Percentiles rank a stretch among this genome's conserved stretches.
Conservation (phyloP, 805 yeast genomes). For the Cyberlindnera maritima region DNA sequence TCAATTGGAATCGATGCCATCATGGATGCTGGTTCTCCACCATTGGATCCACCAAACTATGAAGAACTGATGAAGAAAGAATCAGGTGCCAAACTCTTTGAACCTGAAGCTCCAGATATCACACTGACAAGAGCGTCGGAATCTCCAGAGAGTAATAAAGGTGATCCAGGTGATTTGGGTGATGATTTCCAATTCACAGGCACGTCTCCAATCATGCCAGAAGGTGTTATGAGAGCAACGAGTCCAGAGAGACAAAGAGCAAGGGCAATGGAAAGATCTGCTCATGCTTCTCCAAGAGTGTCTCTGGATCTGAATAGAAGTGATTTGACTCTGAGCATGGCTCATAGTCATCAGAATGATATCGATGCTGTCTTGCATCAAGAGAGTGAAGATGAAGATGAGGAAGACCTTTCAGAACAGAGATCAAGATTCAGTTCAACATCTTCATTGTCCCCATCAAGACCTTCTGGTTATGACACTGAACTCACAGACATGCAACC, state of each 20-base stretch:
- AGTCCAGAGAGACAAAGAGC: conserved; percentile 26
- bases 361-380: conserved; percentile 9
- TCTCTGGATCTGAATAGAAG: conserved; percentile 16
- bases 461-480: conserved; percentile 6
- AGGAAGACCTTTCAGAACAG: conserved; percentile 1
- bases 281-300: conserved; percentile 17
- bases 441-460: conserved; percentile 8
- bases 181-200: conserved; percentile 33
- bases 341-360: not conserved
- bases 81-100: conserved; percentile 5
- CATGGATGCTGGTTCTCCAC: conserved; percentile 22
- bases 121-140: conserved; percentile 16
- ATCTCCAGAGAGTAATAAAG: conserved; percentile 9
- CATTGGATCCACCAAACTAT: conserved; percentile 36
- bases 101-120: conserved; percentile 11
- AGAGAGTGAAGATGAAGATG: conserved; percentile 2
- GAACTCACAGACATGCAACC: conserved; percentile 29
- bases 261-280: conserved; percentile 19
- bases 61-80: conserved; percentile 26
- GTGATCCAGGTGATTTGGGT: conserved; percentile 31
- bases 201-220: conserved; percentile 32
- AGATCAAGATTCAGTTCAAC: conserved; percentile 18
- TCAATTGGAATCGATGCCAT: conserved; percentile 18
- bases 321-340: conserved; percentile 6
- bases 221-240: conserved; percentile 33